These are phyloP conservation scores for Saccharomycopsis schoenii DNA, from an alignment of 805 yeast species.

Conservation along the genomic window DNA sequence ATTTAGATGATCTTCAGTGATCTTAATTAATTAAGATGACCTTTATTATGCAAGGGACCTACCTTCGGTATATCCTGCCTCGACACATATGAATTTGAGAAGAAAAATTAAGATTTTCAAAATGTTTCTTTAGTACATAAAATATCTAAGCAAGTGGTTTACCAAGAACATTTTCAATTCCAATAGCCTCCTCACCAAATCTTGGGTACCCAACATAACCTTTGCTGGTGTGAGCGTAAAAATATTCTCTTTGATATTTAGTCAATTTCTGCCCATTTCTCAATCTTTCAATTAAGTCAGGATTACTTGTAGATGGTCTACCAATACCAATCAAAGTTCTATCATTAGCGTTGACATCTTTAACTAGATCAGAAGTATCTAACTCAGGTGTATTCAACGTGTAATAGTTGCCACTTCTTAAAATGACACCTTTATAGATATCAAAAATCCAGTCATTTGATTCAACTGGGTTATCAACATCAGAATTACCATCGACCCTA, in stretches of 20 bases:
- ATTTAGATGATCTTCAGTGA: too few relatives aligned
- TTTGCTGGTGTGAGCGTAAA: conserved; percentile 28
- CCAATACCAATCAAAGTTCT: conserved; percentile 37
- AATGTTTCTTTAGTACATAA: too few relatives aligned
- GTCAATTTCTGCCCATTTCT: conserved; percentile 26
- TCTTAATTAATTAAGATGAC: too few relatives aligned
- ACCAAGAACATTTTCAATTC: neutral
- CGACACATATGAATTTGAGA: too few relatives aligned
- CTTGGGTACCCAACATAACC: conserved; percentile 28
- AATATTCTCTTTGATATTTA: conserved; percentile 31
- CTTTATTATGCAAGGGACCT: too few relatives aligned
- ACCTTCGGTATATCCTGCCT: too few relatives aligned
- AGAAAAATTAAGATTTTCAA: too few relatives aligned
- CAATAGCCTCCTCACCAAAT: conserved; percentile 17
- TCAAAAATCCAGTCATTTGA: conserved; percentile 31
- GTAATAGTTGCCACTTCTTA: conserved; percentile 31
- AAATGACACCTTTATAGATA: conserved; percentile 36
- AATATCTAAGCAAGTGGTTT: neutral
- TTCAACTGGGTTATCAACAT: conserved; percentile 17
- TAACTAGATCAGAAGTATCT: conserved; percentile 22
- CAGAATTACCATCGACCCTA: conserved; percentile 21
- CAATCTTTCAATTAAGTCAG: conserved; percentile 31
- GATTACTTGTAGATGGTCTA: conserved; percentile 31
- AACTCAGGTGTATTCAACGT: conserved; percentile 20
- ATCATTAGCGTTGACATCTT: too few relatives aligned